Evolutionary conservation across 352 stramenopile species (phyloP), one percentile per base, ranked within the genome.

Genomic region (Phytophthora citrophthora): DNA sequence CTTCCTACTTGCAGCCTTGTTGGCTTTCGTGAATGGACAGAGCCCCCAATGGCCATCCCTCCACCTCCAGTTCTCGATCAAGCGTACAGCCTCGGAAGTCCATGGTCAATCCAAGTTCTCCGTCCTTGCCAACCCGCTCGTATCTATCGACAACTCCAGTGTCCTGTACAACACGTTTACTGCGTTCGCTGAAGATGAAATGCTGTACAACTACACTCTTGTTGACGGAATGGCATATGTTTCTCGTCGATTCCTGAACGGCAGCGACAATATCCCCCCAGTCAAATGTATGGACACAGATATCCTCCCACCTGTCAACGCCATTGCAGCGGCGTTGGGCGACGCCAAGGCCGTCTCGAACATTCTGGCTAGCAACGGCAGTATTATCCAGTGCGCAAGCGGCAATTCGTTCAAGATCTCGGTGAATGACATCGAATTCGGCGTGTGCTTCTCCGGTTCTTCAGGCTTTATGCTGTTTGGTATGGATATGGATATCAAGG

Each of bases 81-180:
- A 76, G 38, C 67, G 76, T 7, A 60, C 12, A 23, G 41, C 65
- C 13, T 68, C 70, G 59, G 13, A 64, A 52, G 45, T 80, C 10
- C 53, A 79, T 13, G 76, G 73, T 5, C 29, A 67, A 16, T 65
- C 63, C 13, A 40, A 69, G 13, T 76, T 81, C 41, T 58, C 68
- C 6, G 47, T 81, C 7, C 41, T 82, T 7, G 76, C 66, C 0
- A 65, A 72, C 24, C 76, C 64, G 5, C 61, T 68, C 10, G 47
- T 72, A 27, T 53, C 23, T 11, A 38, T 6, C 15, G 29, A 62
- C 16, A 38, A 29, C 43, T 57, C 23, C n/a, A 56, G 46, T 13
- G 70, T 84, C 27, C 41, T 76, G 16, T 84, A 77, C 48, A 43
- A 82, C 36, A 61, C 39, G 15, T 68, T 76, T 47, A 51, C 69